phyloP scores from a whole-genome alignment of 140 eudicot species.

The Oenanthe javanica region DNA sequence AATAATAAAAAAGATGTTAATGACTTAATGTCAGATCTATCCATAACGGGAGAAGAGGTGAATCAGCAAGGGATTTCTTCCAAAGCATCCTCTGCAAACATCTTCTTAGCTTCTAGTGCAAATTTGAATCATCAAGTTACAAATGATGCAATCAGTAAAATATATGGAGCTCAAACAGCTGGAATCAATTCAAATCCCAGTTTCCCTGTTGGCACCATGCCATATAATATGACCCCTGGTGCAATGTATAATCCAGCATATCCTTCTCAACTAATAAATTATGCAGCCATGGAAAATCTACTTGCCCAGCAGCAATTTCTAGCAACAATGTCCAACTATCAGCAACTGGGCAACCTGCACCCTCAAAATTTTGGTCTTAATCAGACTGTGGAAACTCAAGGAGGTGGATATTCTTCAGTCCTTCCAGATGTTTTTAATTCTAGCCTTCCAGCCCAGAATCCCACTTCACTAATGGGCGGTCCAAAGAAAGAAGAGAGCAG shows the following conservation, averaged over 20 bases:
- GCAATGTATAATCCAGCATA: conserved; percentile 58
- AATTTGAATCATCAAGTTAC: conserved; percentile 28
- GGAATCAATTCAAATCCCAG: conserved; percentile 38
- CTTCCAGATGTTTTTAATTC: conserved; percentile 69
- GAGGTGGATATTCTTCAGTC: conserved; percentile 34
- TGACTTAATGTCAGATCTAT: conserved; percentile 61
- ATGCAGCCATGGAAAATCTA: conserved; percentile 55
- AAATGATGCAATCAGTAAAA: conserved; percentile 32
- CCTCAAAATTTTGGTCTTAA: conserved; percentile 26
- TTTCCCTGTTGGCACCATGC: conserved; percentile 52
- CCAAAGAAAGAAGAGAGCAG: conserved; percentile 63
- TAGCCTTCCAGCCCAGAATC: conserved; percentile 38
- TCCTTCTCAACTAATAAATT: conserved; percentile 56
- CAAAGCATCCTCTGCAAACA: conserved; percentile 26
- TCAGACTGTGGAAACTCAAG: conserved; percentile 35
- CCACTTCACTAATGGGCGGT: conserved; percentile 42
- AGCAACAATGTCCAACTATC: conserved; percentile 66
- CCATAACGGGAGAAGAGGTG: conserved; percentile 35
- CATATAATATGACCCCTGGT: conserved; percentile 52
- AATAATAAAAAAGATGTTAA: conserved; percentile 28
- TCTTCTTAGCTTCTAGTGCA: conserved; percentile 28
- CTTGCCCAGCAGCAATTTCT: conserved; percentile 72
- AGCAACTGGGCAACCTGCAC: conserved; percentile 59
- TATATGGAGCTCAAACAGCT: conserved; percentile 41
- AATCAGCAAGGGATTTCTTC: conserved; percentile 28